These are phyloP conservation scores for Flaveria brownii DNA, from an alignment of 129 eudicot species.

Conservation along the genomic window DNA sequence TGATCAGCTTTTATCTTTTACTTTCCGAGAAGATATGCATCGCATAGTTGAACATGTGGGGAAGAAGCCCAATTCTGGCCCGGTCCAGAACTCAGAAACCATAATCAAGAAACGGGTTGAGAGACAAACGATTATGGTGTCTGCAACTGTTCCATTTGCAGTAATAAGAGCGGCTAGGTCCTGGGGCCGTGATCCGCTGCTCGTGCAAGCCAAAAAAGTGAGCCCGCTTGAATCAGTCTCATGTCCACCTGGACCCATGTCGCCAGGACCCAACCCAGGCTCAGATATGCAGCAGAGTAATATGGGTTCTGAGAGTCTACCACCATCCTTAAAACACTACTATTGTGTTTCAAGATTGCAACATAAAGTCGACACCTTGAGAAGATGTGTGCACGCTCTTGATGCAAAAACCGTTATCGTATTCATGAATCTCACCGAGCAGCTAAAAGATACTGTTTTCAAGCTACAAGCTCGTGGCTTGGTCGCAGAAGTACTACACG, in stretches of 20 bases:
- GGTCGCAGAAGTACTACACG: constrained; percentile 80
- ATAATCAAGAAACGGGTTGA: constrained; percentile 36
- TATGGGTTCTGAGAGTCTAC: constrained; percentile 60
- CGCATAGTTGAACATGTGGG: constrained; percentile 91
- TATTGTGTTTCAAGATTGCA: constrained; percentile 69
- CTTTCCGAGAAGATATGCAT: constrained; percentile 89
- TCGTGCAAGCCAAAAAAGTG: constrained; percentile 76
- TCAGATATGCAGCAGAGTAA: constrained; percentile 36
- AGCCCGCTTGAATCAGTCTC: constrained; percentile 57
- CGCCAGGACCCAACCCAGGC: constrained; percentile 36
- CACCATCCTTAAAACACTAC: constrained; percentile 78
- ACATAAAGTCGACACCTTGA: constrained; percentile 82
- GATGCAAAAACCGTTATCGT: constrained; percentile 85
- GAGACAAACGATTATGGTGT: constrained; percentile 89
- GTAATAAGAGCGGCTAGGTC: constrained; percentile 80
- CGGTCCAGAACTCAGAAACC: constrained; percentile 20
- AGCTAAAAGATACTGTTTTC: constrained; percentile 80
- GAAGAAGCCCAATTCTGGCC: constrained; percentile 53
- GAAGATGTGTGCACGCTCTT: constrained; percentile 91
- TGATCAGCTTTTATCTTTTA: constrained; percentile 77
- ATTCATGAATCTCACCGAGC: constrained; percentile 80
- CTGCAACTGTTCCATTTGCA: constrained; percentile 95
- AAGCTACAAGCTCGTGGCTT: constrained; percentile 91
- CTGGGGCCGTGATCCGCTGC: constrained; percentile 83
- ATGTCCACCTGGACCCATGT: constrained; percentile 48